Evolutionary conservation across 2,329 filamentous ascomycete genomes (phyloP).

Genomic region (Coniochaeta hoffmannii): DNA sequence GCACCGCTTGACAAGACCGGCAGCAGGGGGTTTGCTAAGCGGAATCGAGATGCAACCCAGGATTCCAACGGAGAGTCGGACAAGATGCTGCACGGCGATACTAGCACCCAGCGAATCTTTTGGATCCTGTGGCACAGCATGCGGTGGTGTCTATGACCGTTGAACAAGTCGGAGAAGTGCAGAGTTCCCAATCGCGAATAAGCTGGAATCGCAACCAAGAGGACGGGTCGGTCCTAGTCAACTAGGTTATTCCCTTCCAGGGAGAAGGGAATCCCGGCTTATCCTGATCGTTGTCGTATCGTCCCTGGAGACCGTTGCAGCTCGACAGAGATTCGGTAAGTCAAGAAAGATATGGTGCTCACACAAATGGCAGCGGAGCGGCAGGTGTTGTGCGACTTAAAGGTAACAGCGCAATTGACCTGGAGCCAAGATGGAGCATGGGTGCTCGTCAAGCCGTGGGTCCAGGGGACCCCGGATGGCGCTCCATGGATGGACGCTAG

Average conservation of each 20-base stretch:
- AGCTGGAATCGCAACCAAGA: background rate
- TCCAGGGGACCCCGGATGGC: constrained; percentile 17
- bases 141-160: constrained; percentile 38
- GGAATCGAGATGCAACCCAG: constrained; percentile 21
- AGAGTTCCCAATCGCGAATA: constrained; percentile 17
- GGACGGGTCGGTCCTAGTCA: background rate
- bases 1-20: background rate
- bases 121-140: constrained; percentile 41
- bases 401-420: constrained; percentile 34
- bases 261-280: background rate
- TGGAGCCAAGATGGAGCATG: constrained; percentile 29
- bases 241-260: background rate
- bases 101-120: constrained; percentile 35
- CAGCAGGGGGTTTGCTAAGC: background rate
- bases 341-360: constrained; percentile 24
- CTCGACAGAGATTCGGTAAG: constrained; percentile 11
- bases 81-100: constrained; percentile 46
- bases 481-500: constrained; percentile 17
- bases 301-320: background rate
- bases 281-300: background rate
- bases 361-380: constrained; percentile 25
- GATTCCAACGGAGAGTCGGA: constrained; percentile 33
- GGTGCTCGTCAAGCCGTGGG: constrained; percentile 18
- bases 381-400: constrained; percentile 44
- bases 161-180: constrained; percentile 38